Conservation (phyloP, 2,329 filamentous ascomycete species). For the Tolypocladium capitatum region DNA sequence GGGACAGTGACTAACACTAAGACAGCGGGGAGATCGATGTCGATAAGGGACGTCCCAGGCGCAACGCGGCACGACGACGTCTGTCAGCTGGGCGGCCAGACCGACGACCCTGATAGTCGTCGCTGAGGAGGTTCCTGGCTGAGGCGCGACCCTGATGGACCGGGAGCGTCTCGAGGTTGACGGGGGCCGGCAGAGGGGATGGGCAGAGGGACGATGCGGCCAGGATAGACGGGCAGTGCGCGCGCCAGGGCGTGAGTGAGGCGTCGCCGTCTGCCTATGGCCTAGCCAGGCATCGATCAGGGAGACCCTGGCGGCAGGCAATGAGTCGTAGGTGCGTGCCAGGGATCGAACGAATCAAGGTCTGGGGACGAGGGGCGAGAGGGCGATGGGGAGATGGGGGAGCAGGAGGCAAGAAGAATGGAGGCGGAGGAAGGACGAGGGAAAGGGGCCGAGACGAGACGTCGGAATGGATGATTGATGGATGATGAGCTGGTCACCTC, state of each 20-base stretch:
- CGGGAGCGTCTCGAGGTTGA: background rate
- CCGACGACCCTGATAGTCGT: background rate
- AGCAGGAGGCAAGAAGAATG: background rate
- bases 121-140: background rate
- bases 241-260: background rate
- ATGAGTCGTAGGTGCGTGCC: background rate
- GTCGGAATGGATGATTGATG: background rate
- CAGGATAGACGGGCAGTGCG: background rate
- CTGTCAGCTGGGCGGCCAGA: background rate
- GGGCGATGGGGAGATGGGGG: background rate
- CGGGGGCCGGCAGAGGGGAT: background rate
- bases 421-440: background rate
- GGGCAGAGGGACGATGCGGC: background rate
- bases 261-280: conserved; percentile 1
- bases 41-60: background rate
- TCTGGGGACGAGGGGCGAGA: background rate
- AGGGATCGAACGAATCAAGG: background rate
- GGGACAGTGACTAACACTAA: conserved; percentile 5
- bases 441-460: background rate
- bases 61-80: background rate
- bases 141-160: background rate
- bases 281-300: background rate
- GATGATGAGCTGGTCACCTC: background rate
- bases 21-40: background rate
- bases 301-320: background rate